These are phyloP conservation scores for Populus euphratica DNA, from an alignment of 345 rosid genomes.

Conservation along the genomic window DNA sequence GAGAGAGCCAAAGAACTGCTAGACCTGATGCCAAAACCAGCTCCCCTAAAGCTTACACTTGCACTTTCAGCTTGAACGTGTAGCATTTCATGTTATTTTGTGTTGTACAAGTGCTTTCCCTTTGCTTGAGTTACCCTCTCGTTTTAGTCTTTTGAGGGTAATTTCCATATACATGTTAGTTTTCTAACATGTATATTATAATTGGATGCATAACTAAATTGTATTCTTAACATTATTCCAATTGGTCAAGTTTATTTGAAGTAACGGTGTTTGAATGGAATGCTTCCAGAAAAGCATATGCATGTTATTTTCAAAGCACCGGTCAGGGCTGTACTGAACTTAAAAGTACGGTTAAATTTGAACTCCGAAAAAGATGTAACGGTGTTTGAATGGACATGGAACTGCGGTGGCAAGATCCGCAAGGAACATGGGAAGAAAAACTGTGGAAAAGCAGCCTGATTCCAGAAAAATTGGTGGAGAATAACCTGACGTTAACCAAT, in stretches of 20 bases:
- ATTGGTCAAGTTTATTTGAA: neutral
- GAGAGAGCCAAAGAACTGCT: constrained; percentile 32
- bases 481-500: too few relatives aligned
- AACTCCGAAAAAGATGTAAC: neutral
- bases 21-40: neutral
- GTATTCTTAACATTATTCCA: neutral
- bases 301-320: neutral
- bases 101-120: neutral
- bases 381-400: neutral
- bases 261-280: neutral
- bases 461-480: too few relatives aligned
- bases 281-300: neutral
- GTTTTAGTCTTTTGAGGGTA: constrained; percentile 2
- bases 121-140: neutral
- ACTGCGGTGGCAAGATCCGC: too few relatives aligned
- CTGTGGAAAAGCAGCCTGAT: too few relatives aligned
- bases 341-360: too few relatives aligned
- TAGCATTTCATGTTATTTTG: neutral
- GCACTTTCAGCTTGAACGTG: neutral
- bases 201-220: too few relatives aligned
- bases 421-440: too few relatives aligned
- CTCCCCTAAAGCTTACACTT: neutral
- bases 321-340: neutral
- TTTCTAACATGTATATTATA: too few relatives aligned
- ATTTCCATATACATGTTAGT: neutral